Evolutionary conservation across 345 rosid species (phyloP).

Genomic region (Eucalyptus lansdowneana): DNA sequence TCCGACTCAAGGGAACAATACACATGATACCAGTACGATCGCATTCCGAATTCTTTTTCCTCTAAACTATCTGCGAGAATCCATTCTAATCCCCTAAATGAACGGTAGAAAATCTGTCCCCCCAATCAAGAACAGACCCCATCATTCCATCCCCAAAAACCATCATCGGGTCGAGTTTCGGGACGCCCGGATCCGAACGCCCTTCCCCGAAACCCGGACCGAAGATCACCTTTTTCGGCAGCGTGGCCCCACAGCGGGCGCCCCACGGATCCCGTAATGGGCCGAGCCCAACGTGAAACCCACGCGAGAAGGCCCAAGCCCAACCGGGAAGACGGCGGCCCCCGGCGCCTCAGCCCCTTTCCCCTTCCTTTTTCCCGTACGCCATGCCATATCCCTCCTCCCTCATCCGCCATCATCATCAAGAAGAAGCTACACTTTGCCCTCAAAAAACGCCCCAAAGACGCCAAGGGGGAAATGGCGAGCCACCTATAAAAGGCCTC

Average conservation of each 20-base stretch:
- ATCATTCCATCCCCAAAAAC: background rate
- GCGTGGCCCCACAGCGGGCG: background rate
- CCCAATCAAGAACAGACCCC: no score
- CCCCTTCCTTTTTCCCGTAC: accelerated
- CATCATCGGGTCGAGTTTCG: background rate
- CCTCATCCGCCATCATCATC: no score
- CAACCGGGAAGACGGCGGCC: background rate
- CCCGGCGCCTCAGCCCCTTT: no score
- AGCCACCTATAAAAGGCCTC: background rate
- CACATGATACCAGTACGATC: accelerated
- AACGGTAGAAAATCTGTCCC: background rate
- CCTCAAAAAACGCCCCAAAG: no score
- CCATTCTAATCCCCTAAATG: background rate
- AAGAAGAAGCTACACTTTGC: background rate
- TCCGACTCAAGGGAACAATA: background rate
- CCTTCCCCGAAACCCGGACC: background rate
- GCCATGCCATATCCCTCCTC: background rate
- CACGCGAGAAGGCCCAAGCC: background rate
- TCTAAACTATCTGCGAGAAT: background rate
- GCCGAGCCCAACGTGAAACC: background rate
- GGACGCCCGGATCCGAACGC: background rate
- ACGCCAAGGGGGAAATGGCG: no score
- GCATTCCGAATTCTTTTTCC: background rate
- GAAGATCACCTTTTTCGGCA: background rate
- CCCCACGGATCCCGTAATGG: background rate